A percentile compares a stretch with the other conserved stretches of the same genome.
phyloP scores from a whole-genome alignment of 257 asterid species.

The Primulina eburnea region DNA sequence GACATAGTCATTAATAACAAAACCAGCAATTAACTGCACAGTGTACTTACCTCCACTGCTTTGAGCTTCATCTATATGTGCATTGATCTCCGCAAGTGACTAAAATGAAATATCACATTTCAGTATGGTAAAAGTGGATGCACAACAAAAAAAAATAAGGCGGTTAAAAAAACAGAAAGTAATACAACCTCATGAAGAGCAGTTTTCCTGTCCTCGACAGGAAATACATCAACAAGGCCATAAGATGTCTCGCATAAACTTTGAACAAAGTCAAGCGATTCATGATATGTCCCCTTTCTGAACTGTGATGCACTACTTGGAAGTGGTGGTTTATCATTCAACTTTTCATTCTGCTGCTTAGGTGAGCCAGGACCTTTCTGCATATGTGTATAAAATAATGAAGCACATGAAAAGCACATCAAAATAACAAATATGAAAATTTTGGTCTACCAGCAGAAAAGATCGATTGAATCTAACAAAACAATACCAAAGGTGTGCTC shows the following conservation, averaged over 20 bases:
- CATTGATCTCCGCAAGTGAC: slow-evolving; percentile 86
- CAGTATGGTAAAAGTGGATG: slow-evolving; percentile 29
- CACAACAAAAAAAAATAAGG: slow-evolving; percentile 16
- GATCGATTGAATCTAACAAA: too few species aligned
- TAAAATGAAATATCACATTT: slow-evolving; percentile 40
- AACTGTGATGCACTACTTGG: slow-evolving; percentile 77
- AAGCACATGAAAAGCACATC: not conserved
- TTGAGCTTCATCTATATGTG: slow-evolving; percentile 64
- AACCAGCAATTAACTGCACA: slow-evolving; percentile 20
- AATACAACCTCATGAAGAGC: slow-evolving; percentile 84
- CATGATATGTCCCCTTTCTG: slow-evolving; percentile 92
- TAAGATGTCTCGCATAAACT: slow-evolving; percentile 88
- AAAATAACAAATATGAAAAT: too few species aligned
- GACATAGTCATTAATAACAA: slow-evolving; percentile 23
- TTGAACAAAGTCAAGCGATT: slow-evolving; percentile 93
- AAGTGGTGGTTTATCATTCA: slow-evolving; percentile 86
- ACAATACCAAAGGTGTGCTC: too few species aligned
- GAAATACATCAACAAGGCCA: slow-evolving; percentile 94
- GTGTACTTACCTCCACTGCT: slow-evolving; percentile 74
- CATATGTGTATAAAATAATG: not conserved
- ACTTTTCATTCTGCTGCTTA: slow-evolving; percentile 54
- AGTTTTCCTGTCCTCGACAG: slow-evolving; percentile 84
- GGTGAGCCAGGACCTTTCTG: slow-evolving; percentile 86
- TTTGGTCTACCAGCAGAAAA: too few species aligned
- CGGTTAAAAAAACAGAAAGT: slow-evolving; percentile 15